Conservation (phyloP, 2,329 filamentous ascomycete species). For the Falciphora oryzae region DNA sequence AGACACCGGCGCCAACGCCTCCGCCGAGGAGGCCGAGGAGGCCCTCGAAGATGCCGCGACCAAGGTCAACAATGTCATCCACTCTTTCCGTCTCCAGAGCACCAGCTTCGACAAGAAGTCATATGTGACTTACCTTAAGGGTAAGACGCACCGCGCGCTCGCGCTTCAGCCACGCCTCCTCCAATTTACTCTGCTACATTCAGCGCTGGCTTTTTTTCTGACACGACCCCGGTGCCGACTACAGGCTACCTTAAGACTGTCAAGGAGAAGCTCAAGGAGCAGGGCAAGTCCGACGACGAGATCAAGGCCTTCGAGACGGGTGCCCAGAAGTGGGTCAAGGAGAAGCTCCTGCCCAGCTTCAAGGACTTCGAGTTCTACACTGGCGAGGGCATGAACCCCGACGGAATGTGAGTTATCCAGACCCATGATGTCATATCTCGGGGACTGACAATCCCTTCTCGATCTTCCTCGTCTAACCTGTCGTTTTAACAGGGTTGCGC, state of each 20-base stretch:
- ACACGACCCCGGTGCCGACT: background rate
- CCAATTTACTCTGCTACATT: conserved; percentile 9
- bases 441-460: background rate
- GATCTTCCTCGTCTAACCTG: background rate
- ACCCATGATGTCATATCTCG: too few relatives aligned
- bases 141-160: conserved; percentile 38
- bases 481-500: conserved; percentile 45
- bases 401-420: conserved; percentile 71
- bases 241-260: conserved; percentile 87
- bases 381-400: conserved; percentile 86
- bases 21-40: conserved; percentile 82
- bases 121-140: conserved; percentile 80
- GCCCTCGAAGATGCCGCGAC: conserved; percentile 61
- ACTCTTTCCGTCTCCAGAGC: conserved; percentile 82
- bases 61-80: conserved; percentile 87
- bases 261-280: conserved; percentile 61
- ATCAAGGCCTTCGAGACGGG: conserved; percentile 76
- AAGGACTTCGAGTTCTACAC: conserved; percentile 95
- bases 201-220: background rate
- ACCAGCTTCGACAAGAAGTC: conserved; percentile 82
- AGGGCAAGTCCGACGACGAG: conserved; percentile 52
- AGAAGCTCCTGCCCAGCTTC: conserved; percentile 75
- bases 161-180: too few relatives aligned
- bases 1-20: conserved; percentile 95
- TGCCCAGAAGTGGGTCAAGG: conserved; percentile 71